Evolutionary conservation across 1,139 yeast species (phyloP).

Genomic region (Lodderomyces margitis): DNA sequence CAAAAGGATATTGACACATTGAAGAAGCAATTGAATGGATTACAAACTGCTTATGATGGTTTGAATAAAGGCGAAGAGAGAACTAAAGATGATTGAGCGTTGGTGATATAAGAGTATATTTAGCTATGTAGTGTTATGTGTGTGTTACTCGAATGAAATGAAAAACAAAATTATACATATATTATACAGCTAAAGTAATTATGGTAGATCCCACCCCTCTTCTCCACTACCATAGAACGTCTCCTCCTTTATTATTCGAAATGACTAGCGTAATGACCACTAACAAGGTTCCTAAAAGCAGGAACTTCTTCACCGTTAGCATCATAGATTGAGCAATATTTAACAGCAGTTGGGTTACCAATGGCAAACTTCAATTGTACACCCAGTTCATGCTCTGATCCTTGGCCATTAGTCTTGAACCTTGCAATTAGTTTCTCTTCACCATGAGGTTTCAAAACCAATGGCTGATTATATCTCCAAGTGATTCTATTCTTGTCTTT

Average conservation of each 20-base stretch:
- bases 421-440: constrained; percentile 71
- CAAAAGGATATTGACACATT: constrained; percentile 49
- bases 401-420: constrained; percentile 61
- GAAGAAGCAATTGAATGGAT: constrained; percentile 52
- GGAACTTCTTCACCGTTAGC: constrained; percentile 24
- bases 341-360: constrained; percentile 24
- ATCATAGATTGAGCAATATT: constrained; percentile 23
- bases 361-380: constrained; percentile 61
- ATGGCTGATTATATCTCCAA: constrained; percentile 65
- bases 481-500: constrained; percentile 81
- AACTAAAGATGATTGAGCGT: constrained; percentile 10
- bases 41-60: constrained; percentile 53
- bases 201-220: no score
- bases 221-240: no score
- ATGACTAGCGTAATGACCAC: constrained; percentile 39
- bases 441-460: constrained; percentile 32
- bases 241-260: not conserved
- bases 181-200: not conserved
- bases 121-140: not conserved
- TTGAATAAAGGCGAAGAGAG: constrained; percentile 23
- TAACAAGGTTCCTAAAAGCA: constrained; percentile 31
- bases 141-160: not conserved
- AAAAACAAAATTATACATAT: not conserved
- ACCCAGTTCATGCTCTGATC: constrained; percentile 67
- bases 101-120: not conserved